These are phyloP conservation scores for Auxenochlorella protothecoides DNA, from an alignment of 139 green algal genomes.

Conservation along the genomic window DNA sequence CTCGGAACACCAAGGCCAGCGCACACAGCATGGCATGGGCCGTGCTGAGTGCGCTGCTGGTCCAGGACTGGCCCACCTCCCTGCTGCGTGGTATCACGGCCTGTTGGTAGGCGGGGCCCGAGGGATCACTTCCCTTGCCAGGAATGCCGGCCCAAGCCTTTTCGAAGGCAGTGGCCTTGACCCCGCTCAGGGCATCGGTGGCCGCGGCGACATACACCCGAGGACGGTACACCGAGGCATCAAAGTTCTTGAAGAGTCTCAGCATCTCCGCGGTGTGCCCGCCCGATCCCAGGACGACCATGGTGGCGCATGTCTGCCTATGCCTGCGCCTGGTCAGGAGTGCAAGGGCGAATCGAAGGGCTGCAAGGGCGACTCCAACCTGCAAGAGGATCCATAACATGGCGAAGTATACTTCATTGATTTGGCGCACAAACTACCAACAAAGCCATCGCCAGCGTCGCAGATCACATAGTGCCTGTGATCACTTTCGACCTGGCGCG, in stretches of 20 bases:
- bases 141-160: too few relatives aligned
- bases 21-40: constrained; percentile 37
- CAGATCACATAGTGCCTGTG: too few relatives aligned
- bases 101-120: constrained; percentile 12
- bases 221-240: constrained; percentile 44
- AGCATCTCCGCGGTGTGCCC: constrained; percentile 91
- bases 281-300: constrained; percentile 75
- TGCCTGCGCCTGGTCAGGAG: neutral
- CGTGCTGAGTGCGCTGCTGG: constrained; percentile 58
- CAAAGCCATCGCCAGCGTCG: too few relatives aligned
- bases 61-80: constrained; percentile 76
- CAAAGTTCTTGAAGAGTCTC: constrained; percentile 41
- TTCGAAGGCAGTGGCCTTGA: constrained; percentile 43
- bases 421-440: too few relatives aligned
- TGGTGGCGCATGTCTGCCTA: constrained; percentile 24
- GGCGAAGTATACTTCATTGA: neutral
- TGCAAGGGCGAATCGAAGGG: neutral
- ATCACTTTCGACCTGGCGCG: too few relatives aligned
- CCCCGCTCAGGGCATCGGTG: constrained; percentile 56
- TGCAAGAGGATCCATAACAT: neutral
- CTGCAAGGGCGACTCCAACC: neutral
- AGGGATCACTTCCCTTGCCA: too few relatives aligned
- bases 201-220: constrained; percentile 60
- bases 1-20: constrained; percentile 20
- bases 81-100: constrained; percentile 57